Evolutionary conservation across 2,329 filamentous ascomycete genomes (phyloP), one percentile per base, ranked within the genome.

Genomic region (Monilinia vaccinii-corymbosi): DNA sequence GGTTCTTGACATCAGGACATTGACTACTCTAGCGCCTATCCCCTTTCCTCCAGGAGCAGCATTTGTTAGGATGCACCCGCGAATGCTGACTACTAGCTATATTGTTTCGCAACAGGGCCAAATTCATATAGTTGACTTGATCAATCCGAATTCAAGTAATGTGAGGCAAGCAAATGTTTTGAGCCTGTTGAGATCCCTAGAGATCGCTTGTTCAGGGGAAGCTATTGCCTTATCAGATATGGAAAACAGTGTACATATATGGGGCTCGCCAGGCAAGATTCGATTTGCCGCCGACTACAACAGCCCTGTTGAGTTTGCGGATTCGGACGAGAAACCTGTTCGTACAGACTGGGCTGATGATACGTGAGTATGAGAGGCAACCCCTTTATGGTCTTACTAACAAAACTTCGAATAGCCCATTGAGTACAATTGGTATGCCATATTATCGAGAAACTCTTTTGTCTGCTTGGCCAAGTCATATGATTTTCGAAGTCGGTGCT

Each of bases 41-140:
- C 90, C 94, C 0, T 99, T 88, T 66, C 93, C 94, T 60, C 88
- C 91, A 2, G 91, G 94, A 11, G 94, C 93, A 42, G 93, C 94
- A 40, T 96, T 91, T 76, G 92, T 97, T 46, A 86, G 94, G 61
- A 94, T 99, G 88, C 94, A 99, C 72, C 94, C 95, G 1, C 87
- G 91, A 68, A 89, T 99, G 82, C 87, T 91, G 23, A 97, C 94
- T 0, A 97, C 95, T 0, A 93, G 90, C 68, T 92, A 99, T 62
- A 90, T 99, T 53, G 86, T 92, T 32, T 96, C 93, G 3, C 91
- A 95, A 69, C 88, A 85, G 47, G 94, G 95, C 1, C 91, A 97
- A 73, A 88, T 99, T 73, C 93, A 99, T 71, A 88, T 97, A 16
- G 91, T 97, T 55, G 94, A 99, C 73, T 81, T 99, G 6, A 86